Percentiles rank a stretch among this genome's conserved stretches.
Evolutionary conservation across 768 basidiomycete species (phyloP).

Genomic region (Cyathus striatus): DNA sequence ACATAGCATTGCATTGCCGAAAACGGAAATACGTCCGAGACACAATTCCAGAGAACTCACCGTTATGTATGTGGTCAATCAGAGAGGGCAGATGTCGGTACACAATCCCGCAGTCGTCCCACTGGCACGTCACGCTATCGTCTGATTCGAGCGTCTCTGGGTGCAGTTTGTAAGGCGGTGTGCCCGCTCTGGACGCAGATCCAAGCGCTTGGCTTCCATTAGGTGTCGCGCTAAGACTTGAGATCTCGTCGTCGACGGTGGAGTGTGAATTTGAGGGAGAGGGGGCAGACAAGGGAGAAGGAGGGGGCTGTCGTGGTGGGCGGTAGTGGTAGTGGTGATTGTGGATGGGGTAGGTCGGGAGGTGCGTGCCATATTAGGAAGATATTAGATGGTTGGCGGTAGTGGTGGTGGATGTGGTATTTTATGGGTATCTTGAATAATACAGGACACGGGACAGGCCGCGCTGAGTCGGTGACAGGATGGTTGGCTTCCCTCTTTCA

Average conservation of each 20-base stretch:
- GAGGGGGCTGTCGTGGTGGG: background rate
- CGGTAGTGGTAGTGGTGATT: too few species aligned
- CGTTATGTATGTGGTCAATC: conserved; percentile 78
- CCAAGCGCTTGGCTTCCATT: conserved; percentile 15
- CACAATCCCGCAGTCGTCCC: conserved; percentile 76
- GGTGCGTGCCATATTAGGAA: too few species aligned
- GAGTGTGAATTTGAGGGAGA: conserved; percentile 23
- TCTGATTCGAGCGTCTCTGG: conserved; percentile 20
- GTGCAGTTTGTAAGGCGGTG: conserved; percentile 20
- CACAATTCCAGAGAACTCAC: too few species aligned
- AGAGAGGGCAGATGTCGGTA: conserved; percentile 70
- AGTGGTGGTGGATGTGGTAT: too few species aligned
- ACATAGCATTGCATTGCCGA: too few species aligned
- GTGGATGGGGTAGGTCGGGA: too few species aligned
- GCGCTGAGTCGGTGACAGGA: too few species aligned
- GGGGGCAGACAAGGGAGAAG: conserved; percentile 5
- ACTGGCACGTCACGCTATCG: conserved; percentile 73
- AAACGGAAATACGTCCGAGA: too few species aligned
- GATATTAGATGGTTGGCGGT: too few species aligned
- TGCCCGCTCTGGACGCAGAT: conserved; percentile 33
- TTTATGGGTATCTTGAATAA: too few species aligned
- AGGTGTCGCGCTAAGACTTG: conserved; percentile 14
- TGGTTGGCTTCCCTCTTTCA: too few species aligned
- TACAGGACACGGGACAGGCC: too few species aligned
- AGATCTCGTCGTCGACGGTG: conserved; percentile 18